Evolutionary conservation across 192 early-diverging fungal genomes (phyloP).

Genomic region (Dissophora globulifera): DNA sequence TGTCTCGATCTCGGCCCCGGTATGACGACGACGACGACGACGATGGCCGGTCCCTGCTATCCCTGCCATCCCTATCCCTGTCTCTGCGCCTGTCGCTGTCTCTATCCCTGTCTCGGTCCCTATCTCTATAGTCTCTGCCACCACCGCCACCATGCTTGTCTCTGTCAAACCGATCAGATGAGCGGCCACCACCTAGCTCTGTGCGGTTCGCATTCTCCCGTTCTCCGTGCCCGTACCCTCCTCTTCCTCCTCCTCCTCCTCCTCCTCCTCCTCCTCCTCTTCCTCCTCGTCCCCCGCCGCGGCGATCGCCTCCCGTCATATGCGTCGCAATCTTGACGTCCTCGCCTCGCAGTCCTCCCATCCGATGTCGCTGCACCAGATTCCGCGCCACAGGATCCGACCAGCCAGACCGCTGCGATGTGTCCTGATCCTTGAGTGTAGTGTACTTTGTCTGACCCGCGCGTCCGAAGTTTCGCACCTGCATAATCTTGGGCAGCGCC

Average conservation of each 20-base stretch:
- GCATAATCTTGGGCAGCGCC: constrained; percentile 85
- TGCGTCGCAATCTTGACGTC: constrained; percentile 35
- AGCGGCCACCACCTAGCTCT: constrained; percentile 3
- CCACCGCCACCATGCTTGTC: constrained; percentile 1
- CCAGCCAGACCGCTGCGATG: constrained; percentile 59
- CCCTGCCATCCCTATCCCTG: constrained; percentile 12
- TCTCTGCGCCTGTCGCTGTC: too few species aligned
- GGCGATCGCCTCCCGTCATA: constrained; percentile 18
- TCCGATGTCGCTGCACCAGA: constrained; percentile 16
- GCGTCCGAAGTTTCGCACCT: constrained; percentile 90
- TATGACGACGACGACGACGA: constrained; percentile 9
- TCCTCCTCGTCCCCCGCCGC: constrained; percentile 21
- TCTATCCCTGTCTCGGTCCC: constrained; percentile 4
- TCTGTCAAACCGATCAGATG: background rate
- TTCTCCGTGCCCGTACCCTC: background rate
- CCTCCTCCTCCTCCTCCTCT: constrained; percentile 7
- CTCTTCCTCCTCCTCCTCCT: constrained; percentile 6
- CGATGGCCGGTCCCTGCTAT: constrained; percentile 4
- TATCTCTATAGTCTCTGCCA: constrained; percentile 10
- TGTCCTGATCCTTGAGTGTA: constrained; percentile 87
- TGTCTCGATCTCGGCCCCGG: constrained; percentile 7
- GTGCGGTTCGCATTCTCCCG: constrained; percentile 22
- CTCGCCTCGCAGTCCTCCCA: constrained; percentile 34
- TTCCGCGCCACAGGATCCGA: constrained; percentile 27
- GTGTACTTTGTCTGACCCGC: constrained; percentile 91